Conservation (phyloP, 805 yeast genomes). For the Candida ficus region DNA sequence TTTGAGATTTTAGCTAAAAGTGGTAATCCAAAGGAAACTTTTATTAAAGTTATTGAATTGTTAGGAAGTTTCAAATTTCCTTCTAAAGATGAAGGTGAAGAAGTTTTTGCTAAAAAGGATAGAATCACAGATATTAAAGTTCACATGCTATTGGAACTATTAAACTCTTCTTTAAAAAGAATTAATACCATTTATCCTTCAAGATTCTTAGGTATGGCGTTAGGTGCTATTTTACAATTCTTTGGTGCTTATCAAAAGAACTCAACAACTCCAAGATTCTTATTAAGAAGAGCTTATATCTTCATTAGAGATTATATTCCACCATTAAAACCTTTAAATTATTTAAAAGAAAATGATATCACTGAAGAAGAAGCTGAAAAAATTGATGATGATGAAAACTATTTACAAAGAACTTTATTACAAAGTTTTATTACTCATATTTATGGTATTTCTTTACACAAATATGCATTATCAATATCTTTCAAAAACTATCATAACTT, state of each 20-base stretch:
- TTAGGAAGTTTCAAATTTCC: slow-evolving; percentile 34
- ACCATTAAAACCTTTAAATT: slow-evolving; percentile 36
- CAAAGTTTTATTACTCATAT: slow-evolving; percentile 56
- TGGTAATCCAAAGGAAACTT: slow-evolving; percentile 80
- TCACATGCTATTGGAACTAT: slow-evolving; percentile 62
- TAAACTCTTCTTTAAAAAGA: slow-evolving; percentile 50
- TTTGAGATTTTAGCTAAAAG: slow-evolving; percentile 59
- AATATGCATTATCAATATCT: slow-evolving; percentile 24
- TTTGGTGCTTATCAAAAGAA: slow-evolving; percentile 36
- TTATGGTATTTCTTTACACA: slow-evolving; percentile 35
- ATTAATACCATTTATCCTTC: slow-evolving; percentile 75
- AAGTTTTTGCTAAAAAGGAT: slow-evolving; percentile 7
- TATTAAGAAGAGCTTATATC: slow-evolving; percentile 58
- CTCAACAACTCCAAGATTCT: slow-evolving; percentile 32
- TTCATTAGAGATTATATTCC: slow-evolving; percentile 58
- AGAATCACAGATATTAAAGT: slow-evolving; percentile 40
- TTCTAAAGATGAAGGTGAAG: slow-evolving; percentile 1
- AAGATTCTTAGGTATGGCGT: slow-evolving; percentile 66
- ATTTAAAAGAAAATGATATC: slow-evolving; percentile 27
- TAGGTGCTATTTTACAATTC: slow-evolving; percentile 52
- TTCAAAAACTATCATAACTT: slow-evolving; percentile 23
- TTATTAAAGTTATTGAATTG: slow-evolving; percentile 66
- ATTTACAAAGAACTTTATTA: slow-evolving; percentile 60
- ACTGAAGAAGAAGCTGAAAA: slow-evolving; percentile 35
- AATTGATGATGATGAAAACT: slow-evolving; percentile 48